Evolutionary conservation across 73 alveolate genomes (phyloP), one percentile per base, ranked within the genome.

Genomic region (Paramecium primaurelia): DNA sequence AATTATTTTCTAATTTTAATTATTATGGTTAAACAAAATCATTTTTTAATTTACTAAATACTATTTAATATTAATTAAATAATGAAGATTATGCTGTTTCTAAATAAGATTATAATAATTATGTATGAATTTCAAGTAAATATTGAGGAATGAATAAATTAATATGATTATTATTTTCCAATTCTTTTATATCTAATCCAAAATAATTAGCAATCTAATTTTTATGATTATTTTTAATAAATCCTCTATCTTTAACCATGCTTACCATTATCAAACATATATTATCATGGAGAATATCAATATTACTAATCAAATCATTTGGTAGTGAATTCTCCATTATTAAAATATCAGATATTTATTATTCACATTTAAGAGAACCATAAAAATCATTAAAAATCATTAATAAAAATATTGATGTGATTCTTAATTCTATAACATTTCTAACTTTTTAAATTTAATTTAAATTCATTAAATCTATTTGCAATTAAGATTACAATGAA

Each of bases 181-280:
- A 2, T 54, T 54, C 69, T n/a, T 54, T 6, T 4, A 54, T 22
- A 18, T 54, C 69, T 18, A 54, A 75, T 75, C 49, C 60, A 75
- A 75, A 75, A 37, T 75, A 75, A 32, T 75, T 34, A 16, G 58
- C 58, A 34, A 75, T 32, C 6, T 37, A 14, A 8, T 37, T 2
- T 37, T 75, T 75, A 14, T 75, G 37, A 34, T 11, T 22, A 40
- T 75, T 75, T 34, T 32, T 34, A 2, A 75, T 75, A 14, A 6
- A 9, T 3, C 88, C 88, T 75, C 88, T 75, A 75, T 34, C 8
- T 75, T 75, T 30, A 11, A 75, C 88, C 88, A 75, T 75, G 32
- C 88, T 75, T 0, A 75, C 34, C 59, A 34, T 34, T 22, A 75
- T 8, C 20, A 37, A 34, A 40, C 60, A 22, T 20, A 40, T 16